phyloP scores from a whole-genome alignment of 495 filamentous ascomycete genomes.

The Staphylotrichum tortipilum region DNA sequence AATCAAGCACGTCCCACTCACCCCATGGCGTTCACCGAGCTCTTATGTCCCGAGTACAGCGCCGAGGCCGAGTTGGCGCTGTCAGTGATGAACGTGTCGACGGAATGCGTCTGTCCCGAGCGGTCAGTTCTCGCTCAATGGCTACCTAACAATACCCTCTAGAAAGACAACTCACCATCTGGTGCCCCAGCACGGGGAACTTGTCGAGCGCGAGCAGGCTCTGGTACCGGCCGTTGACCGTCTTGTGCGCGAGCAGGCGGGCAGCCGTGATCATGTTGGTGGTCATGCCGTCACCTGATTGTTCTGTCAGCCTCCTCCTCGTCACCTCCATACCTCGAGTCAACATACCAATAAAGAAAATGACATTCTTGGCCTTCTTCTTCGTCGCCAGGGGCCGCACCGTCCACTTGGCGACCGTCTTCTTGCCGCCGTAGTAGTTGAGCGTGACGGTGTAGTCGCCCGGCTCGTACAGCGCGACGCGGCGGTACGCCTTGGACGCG shows the following conservation, averaged over 20 bases:
- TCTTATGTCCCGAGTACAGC: conserved; percentile 68
- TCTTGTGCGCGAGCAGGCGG: conserved; percentile 65
- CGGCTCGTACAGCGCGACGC: conserved; percentile 57
- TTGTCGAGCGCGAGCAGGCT: conserved; percentile 58
- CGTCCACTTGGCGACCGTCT: conserved; percentile 57
- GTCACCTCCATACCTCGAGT: no score
- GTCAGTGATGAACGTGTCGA: conserved; percentile 70
- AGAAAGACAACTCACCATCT: conserved; percentile 37
- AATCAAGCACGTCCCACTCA: conserved; percentile 11
- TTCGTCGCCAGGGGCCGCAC: conserved; percentile 55
- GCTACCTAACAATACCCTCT: no score
- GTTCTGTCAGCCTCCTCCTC: background rate
- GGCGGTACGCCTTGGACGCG: conserved; percentile 59
- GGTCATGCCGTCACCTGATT: conserved; percentile 59
- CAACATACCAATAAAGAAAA: conserved; percentile 58
- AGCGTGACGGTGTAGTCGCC: conserved; percentile 63
- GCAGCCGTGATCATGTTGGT: conserved; percentile 68
- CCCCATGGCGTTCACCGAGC: conserved; percentile 61
- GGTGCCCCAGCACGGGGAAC: conserved; percentile 63
- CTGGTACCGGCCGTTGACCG: conserved; percentile 66
- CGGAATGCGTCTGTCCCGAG: conserved; percentile 46
- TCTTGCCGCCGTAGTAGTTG: conserved; percentile 56
- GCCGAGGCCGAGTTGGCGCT: conserved; percentile 68
- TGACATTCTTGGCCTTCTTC: conserved; percentile 68
- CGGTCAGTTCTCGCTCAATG: background rate